Percentiles rank a stretch among this genome's conserved stretches.
Evolutionary conservation across 306 rosid genomes (phyloP).

Genomic region (Cicer pinnatifidum): DNA sequence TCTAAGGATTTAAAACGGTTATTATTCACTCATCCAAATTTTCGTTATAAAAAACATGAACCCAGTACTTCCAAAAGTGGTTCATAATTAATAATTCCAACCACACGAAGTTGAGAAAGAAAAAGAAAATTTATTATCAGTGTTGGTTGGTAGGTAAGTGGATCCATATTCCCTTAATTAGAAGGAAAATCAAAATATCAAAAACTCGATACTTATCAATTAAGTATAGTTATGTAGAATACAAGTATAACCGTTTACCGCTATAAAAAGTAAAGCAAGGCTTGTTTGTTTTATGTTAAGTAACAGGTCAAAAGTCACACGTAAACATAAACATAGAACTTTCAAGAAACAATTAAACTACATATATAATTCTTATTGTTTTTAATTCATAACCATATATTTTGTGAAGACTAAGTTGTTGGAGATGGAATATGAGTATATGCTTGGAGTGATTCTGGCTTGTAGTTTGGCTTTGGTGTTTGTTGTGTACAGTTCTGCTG

Average conservation of each 20-base stretch:
- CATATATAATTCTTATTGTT: neutral
- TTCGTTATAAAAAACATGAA: neutral
- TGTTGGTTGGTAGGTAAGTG: slow-evolving; percentile 25
- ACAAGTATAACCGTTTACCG: slow-evolving; percentile 5
- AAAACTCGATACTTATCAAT: slow-evolving; percentile 26
- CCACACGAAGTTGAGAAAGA: neutral
- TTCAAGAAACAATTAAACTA: slow-evolving; percentile 2
- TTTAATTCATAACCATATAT: neutral
- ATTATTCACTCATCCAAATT: neutral
- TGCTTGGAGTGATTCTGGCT: slow-evolving; percentile 54
- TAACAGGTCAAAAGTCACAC: neutral
- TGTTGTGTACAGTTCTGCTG: slow-evolving; percentile 45
- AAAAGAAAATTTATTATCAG: neutral
- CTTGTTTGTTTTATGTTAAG: neutral
- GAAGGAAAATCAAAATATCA: neutral
- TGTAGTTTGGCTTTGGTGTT: slow-evolving; percentile 48
- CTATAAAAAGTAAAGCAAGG: slow-evolving; percentile 28
- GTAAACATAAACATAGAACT: no score
- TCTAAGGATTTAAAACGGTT: no score
- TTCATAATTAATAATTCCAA: neutral
- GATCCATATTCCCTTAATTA: slow-evolving; percentile 1
- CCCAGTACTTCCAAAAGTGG: neutral
- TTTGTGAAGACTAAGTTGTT: neutral
- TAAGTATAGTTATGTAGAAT: slow-evolving; percentile 22
- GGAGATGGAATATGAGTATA: slow-evolving; percentile 56